These are phyloP conservation scores for carrot (Daucus carota) DNA, from an alignment of 129 eudicot species.

Conservation along the genomic window DH1_v3.0 NC_030389.2:32240001-32240500, in stretches of 20 bases:
- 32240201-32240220: conserved; percentile 13
- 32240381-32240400: conserved; percentile 61
- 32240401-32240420: conserved; percentile 70
- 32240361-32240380: neutral
- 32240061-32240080: conserved; percentile 88
- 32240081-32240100: conserved; percentile 64
- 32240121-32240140: conserved; percentile 34
- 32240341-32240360: conserved; percentile 16
- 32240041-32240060: conserved; percentile 70
- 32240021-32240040: conserved; percentile 81
- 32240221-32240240: conserved; percentile 28
- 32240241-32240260: conserved; percentile 39
- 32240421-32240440: conserved; percentile 52
- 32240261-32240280: conserved; percentile 37
- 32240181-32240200: conserved; percentile 35
- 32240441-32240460: conserved; percentile 30
- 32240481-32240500: conserved; percentile 60
- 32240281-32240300: conserved; percentile 52
- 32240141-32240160: conserved; percentile 29
- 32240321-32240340: conserved; percentile 3
- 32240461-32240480: conserved; percentile 51
- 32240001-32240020: conserved; percentile 59
- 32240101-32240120: conserved; percentile 50
- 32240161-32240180: conserved; percentile 24
- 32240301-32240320: neutral